Conservation (phyloP, 2,329 filamentous ascomycete species). For the Leptoxyphium fumago region DNA sequence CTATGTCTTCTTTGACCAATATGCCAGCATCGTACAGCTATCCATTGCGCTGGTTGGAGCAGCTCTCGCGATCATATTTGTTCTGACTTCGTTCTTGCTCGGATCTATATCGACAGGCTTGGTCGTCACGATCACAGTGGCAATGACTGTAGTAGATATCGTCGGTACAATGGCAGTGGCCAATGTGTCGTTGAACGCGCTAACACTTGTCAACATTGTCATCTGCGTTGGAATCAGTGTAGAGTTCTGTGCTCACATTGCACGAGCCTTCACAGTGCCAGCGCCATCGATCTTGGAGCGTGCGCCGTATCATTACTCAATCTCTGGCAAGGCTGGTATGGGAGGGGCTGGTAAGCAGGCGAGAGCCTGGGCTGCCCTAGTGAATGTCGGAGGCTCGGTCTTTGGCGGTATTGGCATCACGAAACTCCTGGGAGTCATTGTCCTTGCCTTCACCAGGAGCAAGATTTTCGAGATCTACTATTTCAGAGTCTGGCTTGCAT, state of each 20-base stretch:
- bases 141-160: conserved; percentile 89
- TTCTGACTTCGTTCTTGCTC: conserved; percentile 64
- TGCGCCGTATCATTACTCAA: conserved; percentile 51
- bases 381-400: conserved; percentile 87
- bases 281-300: conserved; percentile 67
- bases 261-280: conserved; percentile 90
- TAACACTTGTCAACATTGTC: conserved; percentile 88
- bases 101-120: conserved; percentile 71
- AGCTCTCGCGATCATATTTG: conserved; percentile 71
- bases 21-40: conserved; percentile 67
- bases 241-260: conserved; percentile 95
- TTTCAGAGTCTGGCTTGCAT: conserved; percentile 87
- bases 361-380: conserved; percentile 79
- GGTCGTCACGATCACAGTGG: conserved; percentile 71
- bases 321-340: neutral
- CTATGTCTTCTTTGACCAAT: conserved; percentile 99
- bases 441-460: conserved; percentile 84
- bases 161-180: conserved; percentile 88
- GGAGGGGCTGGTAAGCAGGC: conserved; percentile 55
- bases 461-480: conserved; percentile 99
- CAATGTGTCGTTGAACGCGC: conserved; percentile 81
- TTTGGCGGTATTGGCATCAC: conserved; percentile 95
- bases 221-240: conserved; percentile 95
- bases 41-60: conserved; percentile 68
- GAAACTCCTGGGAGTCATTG: conserved; percentile 80